Evolutionary conservation across 306 rosid species (phyloP), one percentile per base, ranked within the genome.

Genomic region (Albizia julibrissin): DNA sequence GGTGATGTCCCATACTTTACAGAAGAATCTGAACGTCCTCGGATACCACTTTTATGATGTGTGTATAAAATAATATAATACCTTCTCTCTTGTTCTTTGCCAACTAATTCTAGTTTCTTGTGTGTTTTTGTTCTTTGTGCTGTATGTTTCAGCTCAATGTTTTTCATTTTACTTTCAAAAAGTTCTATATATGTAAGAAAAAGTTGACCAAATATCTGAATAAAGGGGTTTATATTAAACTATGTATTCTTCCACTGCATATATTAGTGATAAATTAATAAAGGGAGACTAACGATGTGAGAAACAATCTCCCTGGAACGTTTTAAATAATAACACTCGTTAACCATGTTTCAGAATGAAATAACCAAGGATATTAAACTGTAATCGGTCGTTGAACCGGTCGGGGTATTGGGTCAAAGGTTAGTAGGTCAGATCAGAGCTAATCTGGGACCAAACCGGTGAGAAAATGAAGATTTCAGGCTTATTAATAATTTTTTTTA

Each of bases 11-110:
- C 66, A 54, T 54, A 73, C 74, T 65, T 33, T 4, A 8, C n/a
- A 29, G 42, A 44, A 84, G 42, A 83, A 78, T 33, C 69, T 46
- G 19, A 75, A 84, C 74, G 34, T 59, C 22, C 26, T 47, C 2
- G 24, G 52, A 75, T 67, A 27, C 59, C 64, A 75, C 59, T 72
- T 65, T 74, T 58, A 33, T 74, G 43, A 34, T 78, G 22, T 3
- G 1, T 74, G 72, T 82, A 11, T 29, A 18, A 31, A 69, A 24
- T 71, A 69, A 44, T 69, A 43, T 68, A 22, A 13, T 24, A 76
- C 42, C 24, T 47, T 39, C 11, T n/a, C 46, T 69, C 39, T 72
- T 19, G 64, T 27, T 27, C 69, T 26, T 49, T 64, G 58, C 69
- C 6, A 24, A 27, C 70, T 29, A 12, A 40, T 29, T 29, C 10